Conservation (phyloP, 257 asterid genomes). For the Agastache rugosa region DNA sequence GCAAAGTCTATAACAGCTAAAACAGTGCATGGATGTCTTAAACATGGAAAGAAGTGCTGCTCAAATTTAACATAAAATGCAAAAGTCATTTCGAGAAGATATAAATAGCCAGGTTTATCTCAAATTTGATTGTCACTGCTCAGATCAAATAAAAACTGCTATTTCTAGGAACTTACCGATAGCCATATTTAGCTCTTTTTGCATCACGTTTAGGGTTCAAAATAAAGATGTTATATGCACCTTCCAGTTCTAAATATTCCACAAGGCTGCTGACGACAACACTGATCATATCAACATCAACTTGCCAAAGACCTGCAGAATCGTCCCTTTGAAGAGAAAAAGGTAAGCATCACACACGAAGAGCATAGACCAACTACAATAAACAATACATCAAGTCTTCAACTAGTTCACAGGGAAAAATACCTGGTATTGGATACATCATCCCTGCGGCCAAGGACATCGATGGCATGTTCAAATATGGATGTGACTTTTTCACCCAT, state of each 20-base stretch:
- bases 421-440: constrained; percentile 67
- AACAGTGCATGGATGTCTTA: constrained; percentile 11
- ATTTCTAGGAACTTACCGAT: constrained; percentile 61
- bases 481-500: constrained; percentile 95
- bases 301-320: constrained; percentile 80
- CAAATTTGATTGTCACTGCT: neutral
- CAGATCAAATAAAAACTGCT: constrained; percentile 21
- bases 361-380: constrained; percentile 28
- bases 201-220: constrained; percentile 82
- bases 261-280: constrained; percentile 81
- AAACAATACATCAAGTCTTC: constrained; percentile 21
- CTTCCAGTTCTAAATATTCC: constrained; percentile 85
- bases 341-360: constrained; percentile 33
- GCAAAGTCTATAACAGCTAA: constrained; percentile 17
- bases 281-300: constrained; percentile 92
- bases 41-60: neutral
- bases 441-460: constrained; percentile 85
- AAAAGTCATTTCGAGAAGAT: constrained; percentile 28
- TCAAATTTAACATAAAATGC: constrained; percentile 22
- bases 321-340: constrained; percentile 61
- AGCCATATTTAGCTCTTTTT: constrained; percentile 83
- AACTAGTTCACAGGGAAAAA: constrained; percentile 25
- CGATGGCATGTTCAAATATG: constrained; percentile 85
- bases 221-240: constrained; percentile 86
- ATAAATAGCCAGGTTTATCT: constrained; percentile 55